Evolutionary conservation across 2,329 filamentous ascomycete species (phyloP).

Genomic region (Alternaria novae-zelandiae): DNA sequence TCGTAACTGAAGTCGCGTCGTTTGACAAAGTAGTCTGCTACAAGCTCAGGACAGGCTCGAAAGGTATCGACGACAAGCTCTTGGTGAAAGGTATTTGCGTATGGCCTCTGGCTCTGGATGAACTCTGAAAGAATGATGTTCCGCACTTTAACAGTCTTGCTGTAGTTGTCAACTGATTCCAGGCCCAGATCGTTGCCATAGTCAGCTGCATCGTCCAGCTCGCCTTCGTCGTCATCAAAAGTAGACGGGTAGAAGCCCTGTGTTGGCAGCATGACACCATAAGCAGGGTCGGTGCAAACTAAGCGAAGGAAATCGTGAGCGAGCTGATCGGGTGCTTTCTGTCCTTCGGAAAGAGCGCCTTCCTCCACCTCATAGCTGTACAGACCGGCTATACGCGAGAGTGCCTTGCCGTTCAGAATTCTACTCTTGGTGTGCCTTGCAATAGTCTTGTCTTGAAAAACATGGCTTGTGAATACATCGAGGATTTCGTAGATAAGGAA

Average conservation of each 20-base stretch:
- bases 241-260: conserved; percentile 84
- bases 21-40: conserved; percentile 84
- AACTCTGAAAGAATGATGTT: conserved; percentile 83
- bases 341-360: conserved; percentile 54
- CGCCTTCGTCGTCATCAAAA: conserved; percentile 61
- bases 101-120: conserved; percentile 78
- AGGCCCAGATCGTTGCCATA: conserved; percentile 67
- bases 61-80: conserved; percentile 84
- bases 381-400: conserved; percentile 66
- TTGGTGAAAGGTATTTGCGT: conserved; percentile 80
- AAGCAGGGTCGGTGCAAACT: conserved; percentile 74
- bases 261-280: conserved; percentile 77
- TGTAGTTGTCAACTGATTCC: conserved; percentile 73
- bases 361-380: conserved; percentile 50
- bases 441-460: conserved; percentile 78
- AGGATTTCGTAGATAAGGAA: conserved; percentile 78
- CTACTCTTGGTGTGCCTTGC: conserved; percentile 75
- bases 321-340: conserved; percentile 67
- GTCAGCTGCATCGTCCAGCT: conserved; percentile 51
- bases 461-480: conserved; percentile 69
- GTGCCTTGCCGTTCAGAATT: conserved; percentile 75
- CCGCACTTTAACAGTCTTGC: conserved; percentile 74
- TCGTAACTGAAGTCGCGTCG: conserved; percentile 82
- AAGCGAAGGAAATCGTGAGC: conserved; percentile 78
- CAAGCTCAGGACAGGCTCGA: conserved; percentile 78